Conservation (phyloP, 805 yeast genomes). For the Lachancea meyersii region DNA sequence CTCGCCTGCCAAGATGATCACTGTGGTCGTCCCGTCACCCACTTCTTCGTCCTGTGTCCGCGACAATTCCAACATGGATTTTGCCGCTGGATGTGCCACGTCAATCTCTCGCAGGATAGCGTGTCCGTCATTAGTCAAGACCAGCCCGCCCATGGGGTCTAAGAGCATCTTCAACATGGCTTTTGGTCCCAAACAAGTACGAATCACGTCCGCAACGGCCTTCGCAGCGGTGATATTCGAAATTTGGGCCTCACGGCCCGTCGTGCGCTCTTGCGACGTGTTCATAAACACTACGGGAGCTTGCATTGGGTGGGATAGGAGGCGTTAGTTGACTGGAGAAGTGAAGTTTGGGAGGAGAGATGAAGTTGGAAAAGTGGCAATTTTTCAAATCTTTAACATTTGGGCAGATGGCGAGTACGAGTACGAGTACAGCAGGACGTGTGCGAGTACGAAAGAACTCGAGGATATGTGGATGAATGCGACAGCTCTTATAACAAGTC, state of each 20-base stretch:
- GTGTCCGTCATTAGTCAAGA: constrained; percentile 96
- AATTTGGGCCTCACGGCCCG: constrained; percentile 95
- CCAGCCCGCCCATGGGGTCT: constrained; percentile 93
- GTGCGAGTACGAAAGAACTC: not conserved
- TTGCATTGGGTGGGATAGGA: constrained; percentile 44
- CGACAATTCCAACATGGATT: constrained; percentile 93
- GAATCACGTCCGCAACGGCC: constrained; percentile 94
- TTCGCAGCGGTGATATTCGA: constrained; percentile 99
- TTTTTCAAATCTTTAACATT: not conserved
- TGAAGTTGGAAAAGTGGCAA: not conserved
- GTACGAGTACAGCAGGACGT: constrained; percentile 1
- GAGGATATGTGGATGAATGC: not conserved
- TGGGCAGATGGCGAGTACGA: not conserved
- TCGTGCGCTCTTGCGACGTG: constrained; percentile 86
- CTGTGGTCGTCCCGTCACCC: constrained; percentile 98
- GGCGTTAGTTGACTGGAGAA: not conserved
- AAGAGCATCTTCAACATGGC: constrained; percentile 97
- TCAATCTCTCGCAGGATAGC: constrained; percentile 96
- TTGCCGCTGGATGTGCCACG: constrained; percentile 98
- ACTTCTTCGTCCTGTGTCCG: constrained; percentile 98
- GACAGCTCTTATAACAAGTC: not conserved
- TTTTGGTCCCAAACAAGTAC: constrained; percentile 98
- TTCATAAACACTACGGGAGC: constrained; percentile 83
- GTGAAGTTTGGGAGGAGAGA: not conserved
- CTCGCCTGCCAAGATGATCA: constrained; percentile 94